Percentiles rank a stretch among this genome's conserved stretches.
phyloP scores from a whole-genome alignment of 2,329 filamentous ascomycete genomes.

The Claviceps humidiphila region DNA sequence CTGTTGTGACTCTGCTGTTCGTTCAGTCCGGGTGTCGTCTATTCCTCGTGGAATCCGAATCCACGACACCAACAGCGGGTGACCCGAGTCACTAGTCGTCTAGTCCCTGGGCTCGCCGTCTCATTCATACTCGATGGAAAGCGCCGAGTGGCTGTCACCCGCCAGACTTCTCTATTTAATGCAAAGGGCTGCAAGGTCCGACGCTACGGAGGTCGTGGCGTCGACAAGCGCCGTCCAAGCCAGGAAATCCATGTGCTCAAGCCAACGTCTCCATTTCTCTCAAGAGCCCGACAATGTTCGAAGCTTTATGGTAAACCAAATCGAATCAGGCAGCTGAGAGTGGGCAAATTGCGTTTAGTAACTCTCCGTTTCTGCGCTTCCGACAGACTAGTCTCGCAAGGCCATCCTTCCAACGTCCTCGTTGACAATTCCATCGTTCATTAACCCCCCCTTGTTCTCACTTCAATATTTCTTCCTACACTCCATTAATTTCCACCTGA shows the following conservation, averaged over 20 bases:
- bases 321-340: neutral
- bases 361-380: neutral
- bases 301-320: neutral
- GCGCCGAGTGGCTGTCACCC: neutral
- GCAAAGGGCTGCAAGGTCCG: neutral
- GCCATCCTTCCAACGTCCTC: neutral
- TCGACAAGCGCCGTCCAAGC: constrained; percentile 1
- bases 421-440: neutral
- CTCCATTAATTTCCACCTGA: neutral
- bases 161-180: neutral
- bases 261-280: constrained; percentile 1
- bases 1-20: no score
- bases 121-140: neutral
- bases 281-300: neutral
- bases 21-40: no score
- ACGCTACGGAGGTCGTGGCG: neutral
- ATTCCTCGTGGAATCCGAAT: no score
- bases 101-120: neutral
- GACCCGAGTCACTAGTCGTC: neutral
- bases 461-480: neutral
- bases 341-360: neutral
- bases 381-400: neutral
- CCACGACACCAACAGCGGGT: no score
- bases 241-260: constrained; percentile 4
- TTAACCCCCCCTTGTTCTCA: neutral